A percentile compares a stretch with the other conserved stretches of the same genome.
phyloP scores from a whole-genome alignment of 1,284 basidiomycete species.

The Xerocomus nothofagi region DNA sequence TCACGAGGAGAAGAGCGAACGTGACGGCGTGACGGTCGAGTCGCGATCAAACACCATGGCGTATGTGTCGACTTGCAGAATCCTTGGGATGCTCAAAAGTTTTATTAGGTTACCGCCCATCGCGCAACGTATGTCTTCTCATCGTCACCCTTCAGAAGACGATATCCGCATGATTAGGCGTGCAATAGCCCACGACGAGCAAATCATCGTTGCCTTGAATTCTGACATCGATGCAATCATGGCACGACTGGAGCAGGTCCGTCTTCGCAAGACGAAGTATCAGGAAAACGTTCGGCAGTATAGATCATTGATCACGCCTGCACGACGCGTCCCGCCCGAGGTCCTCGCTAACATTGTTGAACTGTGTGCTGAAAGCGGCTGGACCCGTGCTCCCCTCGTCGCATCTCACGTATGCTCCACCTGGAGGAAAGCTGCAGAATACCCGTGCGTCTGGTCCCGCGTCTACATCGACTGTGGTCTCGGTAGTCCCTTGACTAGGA shows the following conservation, averaged over 20 bases:
- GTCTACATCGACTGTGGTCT: slow-evolving; percentile 53
- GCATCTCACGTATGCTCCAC: slow-evolving; percentile 60
- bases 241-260: slow-evolving; percentile 43
- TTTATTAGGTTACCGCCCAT: slow-evolving; percentile 12
- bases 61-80: slow-evolving; percentile 10
- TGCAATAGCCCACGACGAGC: slow-evolving; percentile 43
- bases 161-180: slow-evolving; percentile 33
- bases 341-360: slow-evolving; percentile 57
- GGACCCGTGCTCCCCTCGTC: slow-evolving; percentile 54
- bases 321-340: slow-evolving; percentile 54
- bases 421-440: slow-evolving; percentile 55
- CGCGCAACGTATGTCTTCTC: slow-evolving; percentile 19
- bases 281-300: slow-evolving; percentile 43
- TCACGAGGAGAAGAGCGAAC: slow-evolving; percentile 16
- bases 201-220: slow-evolving; percentile 42
- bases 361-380: slow-evolving; percentile 49
- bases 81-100: slow-evolving; percentile 3
- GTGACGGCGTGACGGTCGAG: too few species aligned
- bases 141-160: slow-evolving; percentile 25
- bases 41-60: too few species aligned
- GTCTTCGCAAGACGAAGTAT: slow-evolving; percentile 44
- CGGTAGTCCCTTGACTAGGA: slow-evolving; percentile 43
- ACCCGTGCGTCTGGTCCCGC: slow-evolving; percentile 58
- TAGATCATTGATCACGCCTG: slow-evolving; percentile 54
- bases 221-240: slow-evolving; percentile 43